Evolutionary conservation across 202 grass and related monocot genomes (phyloP).

Genomic region (Schoenoplectus triqueter): DNA sequence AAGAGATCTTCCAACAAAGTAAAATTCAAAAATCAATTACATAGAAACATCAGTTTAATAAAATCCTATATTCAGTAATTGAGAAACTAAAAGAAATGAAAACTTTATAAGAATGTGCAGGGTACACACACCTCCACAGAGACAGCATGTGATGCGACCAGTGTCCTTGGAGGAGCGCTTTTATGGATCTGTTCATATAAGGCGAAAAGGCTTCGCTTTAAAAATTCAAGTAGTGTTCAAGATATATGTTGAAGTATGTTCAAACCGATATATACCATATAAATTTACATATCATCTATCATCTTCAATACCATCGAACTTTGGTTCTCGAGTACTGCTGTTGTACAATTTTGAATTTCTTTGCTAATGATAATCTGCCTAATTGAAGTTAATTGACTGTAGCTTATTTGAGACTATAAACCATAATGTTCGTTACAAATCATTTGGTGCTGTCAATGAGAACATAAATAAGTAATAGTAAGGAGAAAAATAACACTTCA

Average conservation of each 20-base stretch:
- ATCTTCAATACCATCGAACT: background rate
- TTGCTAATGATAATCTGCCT: background rate
- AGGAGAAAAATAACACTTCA: background rate
- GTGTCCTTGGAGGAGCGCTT: slow-evolving; percentile 9
- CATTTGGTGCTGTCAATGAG: background rate
- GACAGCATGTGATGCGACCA: background rate
- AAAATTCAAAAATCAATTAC: background rate
- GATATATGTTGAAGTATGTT: background rate
- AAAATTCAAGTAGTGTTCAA: background rate
- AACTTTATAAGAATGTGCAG: background rate
- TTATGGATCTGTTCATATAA: background rate
- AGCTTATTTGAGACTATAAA: background rate
- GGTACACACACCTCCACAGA: background rate
- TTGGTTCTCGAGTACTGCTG: background rate
- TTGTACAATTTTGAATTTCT: background rate
- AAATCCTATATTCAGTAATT: background rate
- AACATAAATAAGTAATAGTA: background rate
- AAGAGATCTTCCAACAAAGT: background rate
- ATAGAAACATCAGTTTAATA: background rate
- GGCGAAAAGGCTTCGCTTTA: background rate
- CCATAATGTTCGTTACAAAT: background rate
- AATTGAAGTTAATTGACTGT: background rate
- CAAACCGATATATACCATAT: background rate
- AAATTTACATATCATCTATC: background rate
- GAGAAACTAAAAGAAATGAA: background rate